phyloP scores from a whole-genome alignment of 164 flowering plant genomes.

The Magnolia changhungtana region DNA sequence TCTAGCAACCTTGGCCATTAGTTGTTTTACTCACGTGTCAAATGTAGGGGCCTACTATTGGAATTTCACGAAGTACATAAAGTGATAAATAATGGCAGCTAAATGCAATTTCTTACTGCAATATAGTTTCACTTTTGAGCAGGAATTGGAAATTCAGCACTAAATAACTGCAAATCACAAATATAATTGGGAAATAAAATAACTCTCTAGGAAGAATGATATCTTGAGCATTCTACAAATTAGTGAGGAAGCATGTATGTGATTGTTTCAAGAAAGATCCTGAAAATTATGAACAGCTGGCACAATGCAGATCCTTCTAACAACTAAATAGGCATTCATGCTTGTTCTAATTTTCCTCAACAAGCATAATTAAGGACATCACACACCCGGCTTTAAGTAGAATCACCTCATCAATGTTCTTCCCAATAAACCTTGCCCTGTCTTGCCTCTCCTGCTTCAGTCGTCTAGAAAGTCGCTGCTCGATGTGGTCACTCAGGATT shows the following conservation, averaged over 20 bases:
- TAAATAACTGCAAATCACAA: not conserved
- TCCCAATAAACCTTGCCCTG: slow-evolving; percentile 73
- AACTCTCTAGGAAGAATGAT: too few relatives aligned
- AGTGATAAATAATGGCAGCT: too few relatives aligned
- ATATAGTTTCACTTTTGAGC: not conserved
- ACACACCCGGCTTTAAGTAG: not conserved
- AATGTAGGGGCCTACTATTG: too few relatives aligned
- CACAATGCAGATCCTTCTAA: not conserved
- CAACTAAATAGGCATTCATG: not conserved
- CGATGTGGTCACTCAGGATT: slow-evolving; percentile 92
- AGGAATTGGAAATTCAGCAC: not conserved
- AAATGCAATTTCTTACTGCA: not conserved
- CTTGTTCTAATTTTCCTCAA: not conserved
- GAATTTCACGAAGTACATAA: too few relatives aligned
- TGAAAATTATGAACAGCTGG: not conserved
- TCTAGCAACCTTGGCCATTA: too few relatives aligned
- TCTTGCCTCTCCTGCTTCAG: slow-evolving; percentile 83
- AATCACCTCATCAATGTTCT: slow-evolving; percentile 74
- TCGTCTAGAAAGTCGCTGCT: slow-evolving; percentile 60
- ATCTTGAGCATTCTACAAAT: too few relatives aligned
- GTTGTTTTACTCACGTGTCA: too few relatives aligned
- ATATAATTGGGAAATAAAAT: too few relatives aligned
- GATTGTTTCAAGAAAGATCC: too few relatives aligned
- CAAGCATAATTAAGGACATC: not conserved
- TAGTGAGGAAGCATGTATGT: too few relatives aligned